Percentiles rank a stretch among this genome's conserved stretches.
Conservation (phyloP, 2,329 filamentous ascomycete species). For the Paramyrothecium sp. region DNA sequence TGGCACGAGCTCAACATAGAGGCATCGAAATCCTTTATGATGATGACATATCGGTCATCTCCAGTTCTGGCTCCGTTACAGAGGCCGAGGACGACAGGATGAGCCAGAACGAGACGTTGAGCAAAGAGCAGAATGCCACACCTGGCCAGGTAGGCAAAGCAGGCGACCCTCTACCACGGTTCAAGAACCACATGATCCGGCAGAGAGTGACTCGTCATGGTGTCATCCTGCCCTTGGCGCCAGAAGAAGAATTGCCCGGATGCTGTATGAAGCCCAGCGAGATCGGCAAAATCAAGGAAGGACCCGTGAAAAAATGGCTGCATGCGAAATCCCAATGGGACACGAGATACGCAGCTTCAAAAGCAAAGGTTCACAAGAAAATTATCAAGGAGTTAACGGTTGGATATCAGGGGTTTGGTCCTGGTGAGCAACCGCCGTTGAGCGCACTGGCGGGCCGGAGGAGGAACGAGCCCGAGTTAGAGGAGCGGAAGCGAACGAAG, state of each 20-base stretch:
- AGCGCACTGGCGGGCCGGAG: conserved; percentile 77
- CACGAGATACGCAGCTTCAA: conserved; percentile 65
- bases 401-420: conserved; percentile 69
- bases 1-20: conserved; percentile 77
- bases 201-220: conserved; percentile 82
- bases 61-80: conserved; percentile 47
- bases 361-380: conserved; percentile 69
- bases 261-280: conserved; percentile 62
- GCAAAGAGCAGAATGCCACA: neutral
- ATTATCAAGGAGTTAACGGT: conserved; percentile 69
- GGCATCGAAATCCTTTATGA: conserved; percentile 81
- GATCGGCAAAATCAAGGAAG: conserved; percentile 77
- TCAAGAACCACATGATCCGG: conserved; percentile 86
- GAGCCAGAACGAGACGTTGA: conserved; percentile 6
- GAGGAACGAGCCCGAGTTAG: conserved; percentile 40
- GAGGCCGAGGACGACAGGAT: conserved; percentile 19
- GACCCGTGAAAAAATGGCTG: conserved; percentile 82
- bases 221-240: conserved; percentile 64
- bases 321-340: conserved; percentile 73
- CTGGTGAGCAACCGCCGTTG: conserved; percentile 76
- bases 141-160: conserved; percentile 70
- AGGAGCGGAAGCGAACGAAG: conserved; percentile 53
- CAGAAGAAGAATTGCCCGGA: conserved; percentile 61
- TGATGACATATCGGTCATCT: conserved; percentile 73
- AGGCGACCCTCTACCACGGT: conserved; percentile 77